These are phyloP conservation scores for Mycena rosella DNA, from an alignment of 768 basidiomycete genomes.

Conservation along the genomic window DNA sequence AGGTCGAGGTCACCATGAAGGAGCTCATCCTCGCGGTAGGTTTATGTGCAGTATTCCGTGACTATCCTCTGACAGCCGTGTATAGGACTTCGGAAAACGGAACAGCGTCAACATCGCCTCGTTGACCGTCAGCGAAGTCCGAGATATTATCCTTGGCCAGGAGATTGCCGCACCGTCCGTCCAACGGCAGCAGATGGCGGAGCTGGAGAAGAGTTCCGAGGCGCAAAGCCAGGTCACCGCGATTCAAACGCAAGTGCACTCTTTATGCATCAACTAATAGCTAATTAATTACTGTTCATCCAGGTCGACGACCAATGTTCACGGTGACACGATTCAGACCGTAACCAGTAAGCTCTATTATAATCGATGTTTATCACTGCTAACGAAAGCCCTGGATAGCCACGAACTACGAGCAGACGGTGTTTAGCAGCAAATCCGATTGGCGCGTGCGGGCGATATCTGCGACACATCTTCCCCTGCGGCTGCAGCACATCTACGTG, in stretches of 20 bases:
- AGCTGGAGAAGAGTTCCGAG: slow-evolving; percentile 96
- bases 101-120: slow-evolving; percentile 99
- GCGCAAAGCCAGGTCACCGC: slow-evolving; percentile 97
- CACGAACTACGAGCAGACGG: slow-evolving; percentile 97
- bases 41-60: slow-evolving; percentile 9
- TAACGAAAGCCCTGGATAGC: slow-evolving; percentile 57
- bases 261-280: background rate
- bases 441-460: slow-evolving; percentile 99
- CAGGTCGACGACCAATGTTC: slow-evolving; percentile 96
- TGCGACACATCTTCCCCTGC: slow-evolving; percentile 94
- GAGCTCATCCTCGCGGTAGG: slow-evolving; percentile 91
- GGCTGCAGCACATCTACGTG: slow-evolving; percentile 98
- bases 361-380: background rate
- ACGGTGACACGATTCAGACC: slow-evolving; percentile 95
- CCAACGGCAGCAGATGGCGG: slow-evolving; percentile 99
- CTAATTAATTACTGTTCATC: slow-evolving; percentile 22
- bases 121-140: slow-evolving; percentile 94
- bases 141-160: slow-evolving; percentile 98
- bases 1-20: slow-evolving; percentile 98
- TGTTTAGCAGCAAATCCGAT: slow-evolving; percentile 99
- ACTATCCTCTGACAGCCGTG: slow-evolving; percentile 19
- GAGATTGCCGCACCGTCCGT: slow-evolving; percentile 97
- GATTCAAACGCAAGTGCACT: slow-evolving; percentile 78
- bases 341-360: slow-evolving; percentile 79
- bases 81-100: slow-evolving; percentile 96